Evolutionary conservation across 208 protist species (phyloP), one percentile per base, ranked within the genome.

Genomic region (Leishmania tarentolae): DNA sequence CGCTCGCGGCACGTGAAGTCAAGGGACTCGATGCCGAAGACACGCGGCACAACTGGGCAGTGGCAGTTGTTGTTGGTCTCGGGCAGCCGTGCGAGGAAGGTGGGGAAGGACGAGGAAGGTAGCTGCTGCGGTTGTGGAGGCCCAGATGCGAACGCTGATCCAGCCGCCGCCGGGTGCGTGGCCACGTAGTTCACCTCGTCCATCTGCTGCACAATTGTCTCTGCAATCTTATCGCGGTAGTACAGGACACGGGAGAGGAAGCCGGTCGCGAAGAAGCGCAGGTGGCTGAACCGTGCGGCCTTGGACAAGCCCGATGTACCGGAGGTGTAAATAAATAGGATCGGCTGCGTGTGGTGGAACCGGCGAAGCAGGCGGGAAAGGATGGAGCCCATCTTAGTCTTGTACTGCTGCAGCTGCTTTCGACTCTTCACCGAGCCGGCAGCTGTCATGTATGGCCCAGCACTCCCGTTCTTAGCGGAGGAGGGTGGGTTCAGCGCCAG

Each of bases 261-360:
- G 28, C 86, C 76, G 31, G 87, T 88, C 46, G 86, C 90, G 74
- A 92, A 94, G 71, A 94, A 94, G 74, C 91, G 75, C 61, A 93
- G 76, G 80, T 97, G 93, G 56, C 83, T 90, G 76, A 97, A 90
- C 52, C 88, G 83, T 5, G 91, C 89, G 35, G 93, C 94, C 81
- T 98, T 97, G 53, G 94, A 92, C 72, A 95, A 80, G 5, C 94
- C 95, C 7, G 96, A 97, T 3, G 95, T 98, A 44, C 95, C 95
- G 35, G 90, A 95, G n/a, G 92, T 97, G 81, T 93, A 97, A 77
- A 98, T 96, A 80, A 91, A 83, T n/a, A 94, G 78, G 15, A 94
- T 76, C 0, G 91, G 89, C 81, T 91, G 87, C 5, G 87, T 87
- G 47, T 81, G 83, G 56, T 77, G 65, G 73, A 92, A 94, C 68